phyloP scores from a whole-genome alignment of 139 green algal genomes.

The Chlamydomonas urium region DNA sequence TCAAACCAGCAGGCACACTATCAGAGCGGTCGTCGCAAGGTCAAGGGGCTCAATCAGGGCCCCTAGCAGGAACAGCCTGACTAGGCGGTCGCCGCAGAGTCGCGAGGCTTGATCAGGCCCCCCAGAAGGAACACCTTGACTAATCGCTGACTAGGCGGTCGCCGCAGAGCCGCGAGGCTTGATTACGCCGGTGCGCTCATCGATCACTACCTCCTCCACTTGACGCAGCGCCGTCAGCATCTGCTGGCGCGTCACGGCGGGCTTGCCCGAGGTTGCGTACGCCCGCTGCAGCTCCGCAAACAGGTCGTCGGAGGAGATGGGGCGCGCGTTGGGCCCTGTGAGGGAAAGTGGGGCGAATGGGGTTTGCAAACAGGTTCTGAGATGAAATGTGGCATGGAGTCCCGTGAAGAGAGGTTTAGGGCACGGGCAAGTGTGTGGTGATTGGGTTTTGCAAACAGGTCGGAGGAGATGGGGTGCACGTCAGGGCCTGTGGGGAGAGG shows the following conservation, averaged over 20 bases:
- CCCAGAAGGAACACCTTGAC: no score
- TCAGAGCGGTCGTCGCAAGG: no score
- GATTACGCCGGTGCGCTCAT: constrained; percentile 9
- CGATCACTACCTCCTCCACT: neutral
- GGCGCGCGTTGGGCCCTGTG: neutral
- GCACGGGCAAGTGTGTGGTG: neutral
- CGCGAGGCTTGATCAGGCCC: no score
- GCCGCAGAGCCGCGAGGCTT: neutral
- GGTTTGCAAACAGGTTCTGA: neutral
- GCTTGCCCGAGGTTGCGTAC: neutral
- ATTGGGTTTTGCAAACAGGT: neutral
- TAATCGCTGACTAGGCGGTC: no score
- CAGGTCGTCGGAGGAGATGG: neutral
- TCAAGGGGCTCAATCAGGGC: no score
- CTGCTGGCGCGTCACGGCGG: neutral
- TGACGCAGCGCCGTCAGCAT: neutral
- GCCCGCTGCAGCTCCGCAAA: neutral
- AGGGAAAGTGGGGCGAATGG: no score
- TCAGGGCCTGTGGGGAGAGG: no score
- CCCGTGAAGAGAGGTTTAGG: neutral
- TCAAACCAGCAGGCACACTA: no score
- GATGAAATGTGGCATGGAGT: neutral
- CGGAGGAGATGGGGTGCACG: neutral
- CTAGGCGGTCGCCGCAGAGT: no score
- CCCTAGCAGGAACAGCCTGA: no score